Percentiles rank a stretch among this genome's conserved stretches.
Conservation (phyloP, 2,329 filamentous ascomycete species). For the Phaeosphaeriaceae sp. region DNA sequence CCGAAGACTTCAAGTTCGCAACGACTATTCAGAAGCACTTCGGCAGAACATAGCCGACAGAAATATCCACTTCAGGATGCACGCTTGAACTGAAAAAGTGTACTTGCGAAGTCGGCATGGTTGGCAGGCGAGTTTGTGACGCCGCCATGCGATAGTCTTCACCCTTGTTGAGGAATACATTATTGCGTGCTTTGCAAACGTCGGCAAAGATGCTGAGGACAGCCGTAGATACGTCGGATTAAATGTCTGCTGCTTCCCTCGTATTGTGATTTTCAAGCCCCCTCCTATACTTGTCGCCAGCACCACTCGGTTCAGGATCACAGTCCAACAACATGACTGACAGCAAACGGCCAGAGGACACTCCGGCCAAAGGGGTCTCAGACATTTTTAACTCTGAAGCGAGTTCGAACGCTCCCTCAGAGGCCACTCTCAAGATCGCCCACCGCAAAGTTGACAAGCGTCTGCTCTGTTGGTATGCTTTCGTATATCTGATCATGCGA, state of each 20-base stretch:
- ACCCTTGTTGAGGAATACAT: background rate
- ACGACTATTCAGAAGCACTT: background rate
- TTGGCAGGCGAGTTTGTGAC: background rate
- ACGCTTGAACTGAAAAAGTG: background rate
- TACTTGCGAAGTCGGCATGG: conserved; percentile 4
- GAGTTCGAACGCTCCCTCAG: conserved; percentile 7
- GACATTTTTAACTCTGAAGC: conserved; percentile 14
- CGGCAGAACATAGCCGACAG: conserved; percentile 7
- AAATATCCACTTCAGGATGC: background rate
- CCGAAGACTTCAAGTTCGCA: conserved; percentile 4
- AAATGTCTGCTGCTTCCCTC: background rate
- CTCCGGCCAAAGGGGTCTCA: conserved; percentile 10
- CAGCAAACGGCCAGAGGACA: conserved; percentile 7
- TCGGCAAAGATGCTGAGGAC: background rate
- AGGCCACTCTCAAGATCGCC: conserved; percentile 18
- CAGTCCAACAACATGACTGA: conserved; percentile 7
- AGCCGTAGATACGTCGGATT: background rate
- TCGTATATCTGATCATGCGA: conserved; percentile 40
- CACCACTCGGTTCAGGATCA: background rate
- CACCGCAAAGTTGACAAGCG: conserved; percentile 44
- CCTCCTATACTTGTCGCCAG: background rate
- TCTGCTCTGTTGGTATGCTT: conserved; percentile 41
- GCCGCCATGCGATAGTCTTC: background rate
- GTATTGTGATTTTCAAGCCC: background rate
- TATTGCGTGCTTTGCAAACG: background rate